A percentile compares a stretch with the other conserved stretches of the same genome.
phyloP scores from a whole-genome alignment of 2,329 filamentous ascomycete genomes.

The Hymenotorrendiella dingleyae region DNA sequence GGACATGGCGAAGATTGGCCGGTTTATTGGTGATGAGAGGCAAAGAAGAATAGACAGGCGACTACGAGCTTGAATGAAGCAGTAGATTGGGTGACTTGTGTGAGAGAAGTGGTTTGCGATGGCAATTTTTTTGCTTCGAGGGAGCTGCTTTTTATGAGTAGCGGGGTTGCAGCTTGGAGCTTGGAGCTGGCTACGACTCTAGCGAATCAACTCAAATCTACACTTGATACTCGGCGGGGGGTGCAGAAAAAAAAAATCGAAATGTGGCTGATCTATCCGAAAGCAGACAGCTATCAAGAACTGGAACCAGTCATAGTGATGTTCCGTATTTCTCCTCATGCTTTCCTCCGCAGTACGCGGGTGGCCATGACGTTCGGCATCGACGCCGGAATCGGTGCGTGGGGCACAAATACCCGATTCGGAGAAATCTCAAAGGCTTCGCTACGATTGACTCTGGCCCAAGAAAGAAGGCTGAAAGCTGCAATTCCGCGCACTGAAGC shows the following conservation, averaged over 20 bases:
- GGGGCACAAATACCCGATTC: not conserved
- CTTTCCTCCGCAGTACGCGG: not conserved
- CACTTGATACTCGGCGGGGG: not conserved
- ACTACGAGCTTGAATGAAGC: too few relatives aligned
- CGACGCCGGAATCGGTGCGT: constrained; percentile 3
- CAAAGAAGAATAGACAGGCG: not conserved
- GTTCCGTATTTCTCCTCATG: not conserved
- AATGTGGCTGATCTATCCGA: constrained; percentile 6
- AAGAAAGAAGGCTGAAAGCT: not conserved
- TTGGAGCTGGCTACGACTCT: not conserved
- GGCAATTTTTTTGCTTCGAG: not conserved
- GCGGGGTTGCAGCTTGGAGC: constrained; percentile 6
- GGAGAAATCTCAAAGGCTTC: not conserved
- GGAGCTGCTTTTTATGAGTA: constrained; percentile 6
- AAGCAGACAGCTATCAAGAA: not conserved
- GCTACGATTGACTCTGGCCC: not conserved
- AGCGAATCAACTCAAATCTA: not conserved
- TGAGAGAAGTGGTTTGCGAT: not conserved
- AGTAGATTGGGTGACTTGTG: too few relatives aligned
- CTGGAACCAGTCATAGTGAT: not conserved
- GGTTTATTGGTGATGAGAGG: not conserved
- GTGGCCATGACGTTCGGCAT: not conserved
- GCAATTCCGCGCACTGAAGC: not conserved
- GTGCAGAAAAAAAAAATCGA: constrained; percentile 6
- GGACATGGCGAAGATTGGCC: constrained; percentile 52